Percentiles rank a stretch among this genome's conserved stretches.
Conservation (phyloP, 164 flowering plant species). For the Kalanchoe fedtschenkoi region DNA sequence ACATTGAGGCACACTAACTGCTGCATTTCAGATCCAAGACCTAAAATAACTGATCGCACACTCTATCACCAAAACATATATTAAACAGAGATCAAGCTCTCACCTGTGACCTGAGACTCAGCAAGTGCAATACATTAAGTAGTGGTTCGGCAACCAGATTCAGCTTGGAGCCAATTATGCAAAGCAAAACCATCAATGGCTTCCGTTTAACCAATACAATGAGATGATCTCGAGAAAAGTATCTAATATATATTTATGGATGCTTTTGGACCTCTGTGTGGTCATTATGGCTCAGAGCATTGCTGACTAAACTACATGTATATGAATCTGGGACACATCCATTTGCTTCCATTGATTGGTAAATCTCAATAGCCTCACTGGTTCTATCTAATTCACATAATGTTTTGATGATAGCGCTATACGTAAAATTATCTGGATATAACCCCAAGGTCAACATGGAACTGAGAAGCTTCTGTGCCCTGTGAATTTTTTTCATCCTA, state of each 20-base stretch:
- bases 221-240: not conserved
- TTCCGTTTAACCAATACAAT: not conserved
- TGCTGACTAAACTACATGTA: slow-evolving; percentile 31
- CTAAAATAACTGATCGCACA: not conserved
- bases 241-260: slow-evolving; percentile 16
- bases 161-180: not conserved
- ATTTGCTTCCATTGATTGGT: slow-evolving; percentile 46
- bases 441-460: slow-evolving; percentile 55
- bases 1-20: not conserved
- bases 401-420: slow-evolving; percentile 46
- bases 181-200: not conserved
- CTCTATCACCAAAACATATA: not conserved
- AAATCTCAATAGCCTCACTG: slow-evolving; percentile 51
- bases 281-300: slow-evolving; percentile 20
- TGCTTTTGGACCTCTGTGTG: slow-evolving; percentile 19
- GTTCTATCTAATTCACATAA: slow-evolving; percentile 39
- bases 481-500: slow-evolving; percentile 43
- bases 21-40: not conserved
- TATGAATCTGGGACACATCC: slow-evolving; percentile 58
- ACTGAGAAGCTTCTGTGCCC: slow-evolving; percentile 41
- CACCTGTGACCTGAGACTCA: not conserved
- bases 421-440: slow-evolving; percentile 58
- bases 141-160: not conserved
- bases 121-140: not conserved
- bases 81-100: not conserved